These are phyloP conservation scores for Waltergamsia citrina DNA, from an alignment of 2,329 filamentous ascomycete species.

Conservation along the genomic window DNA sequence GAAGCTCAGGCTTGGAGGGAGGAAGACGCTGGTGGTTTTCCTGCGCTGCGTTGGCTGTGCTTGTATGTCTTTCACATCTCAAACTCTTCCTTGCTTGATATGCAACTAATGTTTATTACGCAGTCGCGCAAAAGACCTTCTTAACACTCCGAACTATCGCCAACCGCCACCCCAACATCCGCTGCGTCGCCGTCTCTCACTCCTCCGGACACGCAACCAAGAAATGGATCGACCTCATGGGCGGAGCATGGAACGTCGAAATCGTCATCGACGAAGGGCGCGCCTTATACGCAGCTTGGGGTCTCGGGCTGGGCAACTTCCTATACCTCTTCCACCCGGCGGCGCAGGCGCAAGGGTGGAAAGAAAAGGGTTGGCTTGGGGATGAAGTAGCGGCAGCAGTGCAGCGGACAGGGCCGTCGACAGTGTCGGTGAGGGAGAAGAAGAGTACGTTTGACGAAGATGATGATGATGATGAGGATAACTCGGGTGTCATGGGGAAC, in stretches of 20 bases:
- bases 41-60: constrained; percentile 46
- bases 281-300: constrained; percentile 49
- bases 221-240: constrained; percentile 47
- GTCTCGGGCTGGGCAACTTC: constrained; percentile 38
- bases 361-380: constrained; percentile 45
- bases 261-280: constrained; percentile 47
- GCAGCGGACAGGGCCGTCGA: constrained; percentile 21
- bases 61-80: constrained; percentile 34
- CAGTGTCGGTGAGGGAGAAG: constrained; percentile 19
- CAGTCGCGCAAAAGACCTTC: constrained; percentile 49
- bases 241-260: constrained; percentile 46
- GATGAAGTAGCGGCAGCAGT: constrained; percentile 38
- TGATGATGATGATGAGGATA: constrained; percentile 21
- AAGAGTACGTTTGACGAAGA: constrained; percentile 2
- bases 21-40: constrained; percentile 38
- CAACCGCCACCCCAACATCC: constrained; percentile 38
- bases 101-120: neutral
- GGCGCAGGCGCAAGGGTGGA: constrained; percentile 41
- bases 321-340: constrained; percentile 46
- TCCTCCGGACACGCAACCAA: constrained; percentile 44
- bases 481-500: constrained; percentile 38
- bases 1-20: constrained; percentile 30
- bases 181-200: constrained; percentile 51
- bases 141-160: constrained; percentile 44
- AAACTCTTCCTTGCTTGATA: constrained; percentile 1